Evolutionary conservation across 73 alveolate genomes (phyloP), one percentile per base, ranked within the genome.

Genomic region (Stentor roeselii): DNA sequence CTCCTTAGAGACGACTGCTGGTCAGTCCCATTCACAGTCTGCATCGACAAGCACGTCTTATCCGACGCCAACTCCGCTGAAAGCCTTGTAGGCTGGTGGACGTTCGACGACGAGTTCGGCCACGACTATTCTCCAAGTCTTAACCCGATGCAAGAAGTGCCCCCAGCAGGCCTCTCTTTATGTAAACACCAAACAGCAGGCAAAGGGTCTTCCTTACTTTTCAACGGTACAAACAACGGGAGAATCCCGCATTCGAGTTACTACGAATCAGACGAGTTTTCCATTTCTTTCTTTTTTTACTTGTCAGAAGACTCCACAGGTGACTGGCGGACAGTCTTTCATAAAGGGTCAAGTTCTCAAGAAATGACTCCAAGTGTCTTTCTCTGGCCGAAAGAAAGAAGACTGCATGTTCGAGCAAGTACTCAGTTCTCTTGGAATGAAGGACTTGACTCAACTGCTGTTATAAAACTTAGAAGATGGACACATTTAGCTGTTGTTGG

Each of bases 21-120:
- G 1, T 67, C 80, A 67, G 80, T 67, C 14, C 80, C 80, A 21
- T 67, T 21, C 34, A 67, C 80, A 15, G 37, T 67, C 21, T 67
- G 80, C 41, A 27, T 67, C 15, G 80, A 67, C 14, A 30, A n/a
- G 1, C 37, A 67, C 34, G 80, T 67, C 41, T 40, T 67, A 1
- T 36, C 41, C 2, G 80, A 67, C 41, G 27, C 14, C 0, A 32
- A 21, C n/a, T 15, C n/a, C 11, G 42, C 80, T 67, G 80, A n/a
- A 15, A 11, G 41, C 21, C 37, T 67, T n/a, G 41, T 67, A 0
- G 80, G 80, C 80, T 67, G 80, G 80, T 67, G 80, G 80, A 67
- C 80, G 11, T 67, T 67, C 34, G 80, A 67, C 2, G 80, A 67
- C 41, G 34, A 67, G 42, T 67, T 67, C 37, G 80, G 80, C 37